Evolutionary conservation across 225 moss, liverwort and hornwort genomes (phyloP).

Genomic region (Sphagnum tenellum): DNA sequence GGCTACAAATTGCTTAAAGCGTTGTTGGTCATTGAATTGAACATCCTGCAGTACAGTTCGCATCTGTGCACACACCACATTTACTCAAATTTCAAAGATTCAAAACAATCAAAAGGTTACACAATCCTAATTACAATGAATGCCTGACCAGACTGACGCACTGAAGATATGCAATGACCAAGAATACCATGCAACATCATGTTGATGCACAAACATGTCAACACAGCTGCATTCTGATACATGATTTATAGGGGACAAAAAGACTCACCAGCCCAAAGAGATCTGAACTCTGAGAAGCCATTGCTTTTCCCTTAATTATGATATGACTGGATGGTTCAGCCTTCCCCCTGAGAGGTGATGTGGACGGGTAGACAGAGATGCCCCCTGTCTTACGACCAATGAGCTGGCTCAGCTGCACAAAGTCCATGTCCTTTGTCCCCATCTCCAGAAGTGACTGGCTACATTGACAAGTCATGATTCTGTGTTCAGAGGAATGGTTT

Average conservation of each 20-base stretch:
- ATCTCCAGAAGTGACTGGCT: conserved; percentile 98
- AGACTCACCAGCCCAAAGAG: conserved; percentile 67
- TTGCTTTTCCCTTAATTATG: conserved; percentile 79
- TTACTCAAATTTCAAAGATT: background rate
- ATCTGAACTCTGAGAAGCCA: conserved; percentile 81
- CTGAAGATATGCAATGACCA: no score
- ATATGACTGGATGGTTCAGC: conserved; percentile 66
- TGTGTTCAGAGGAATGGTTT: no score
- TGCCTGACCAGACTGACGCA: no score
- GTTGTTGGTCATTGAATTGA: conserved; percentile 63
- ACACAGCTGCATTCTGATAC: no score
- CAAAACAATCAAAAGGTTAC: background rate
- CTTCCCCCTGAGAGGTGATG: conserved; percentile 66
- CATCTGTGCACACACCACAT: conserved; percentile 41
- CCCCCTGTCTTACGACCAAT: conserved; percentile 99
- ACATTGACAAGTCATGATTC: conserved; percentile 4
- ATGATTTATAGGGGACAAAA: background rate
- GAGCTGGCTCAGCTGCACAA: conserved; percentile 92
- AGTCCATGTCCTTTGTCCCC: conserved; percentile 91
- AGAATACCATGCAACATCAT: no score
- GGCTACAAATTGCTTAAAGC: conserved; percentile 93
- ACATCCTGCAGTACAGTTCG: conserved; percentile 84
- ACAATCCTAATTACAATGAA: no score
- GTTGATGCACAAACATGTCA: no score
- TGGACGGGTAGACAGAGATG: conserved; percentile 87